Base-by-base conservation (phyloP, 495 filamentous ascomycete genomes). In the Clavariopsis aquatica region DNA sequence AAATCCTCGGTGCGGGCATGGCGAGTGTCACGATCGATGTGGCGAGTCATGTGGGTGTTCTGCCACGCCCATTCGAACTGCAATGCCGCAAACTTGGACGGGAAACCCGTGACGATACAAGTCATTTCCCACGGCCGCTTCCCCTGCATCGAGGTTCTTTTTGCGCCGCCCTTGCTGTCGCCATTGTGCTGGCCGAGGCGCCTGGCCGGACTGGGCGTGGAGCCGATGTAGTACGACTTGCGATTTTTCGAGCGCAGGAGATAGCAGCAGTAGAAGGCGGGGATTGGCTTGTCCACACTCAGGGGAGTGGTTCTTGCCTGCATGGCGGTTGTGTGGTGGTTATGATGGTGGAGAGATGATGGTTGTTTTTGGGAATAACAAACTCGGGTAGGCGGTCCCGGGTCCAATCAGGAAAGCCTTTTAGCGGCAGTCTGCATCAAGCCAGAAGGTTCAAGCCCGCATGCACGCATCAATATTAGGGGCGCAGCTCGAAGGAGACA, bases 11-110 rank as follows among this genome's bases (percentile, higher is more conserved):
- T 24, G 17, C 56, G 29, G 2, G 64, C 58, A 15, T 62, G 57
- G 4, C 64, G 23, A 19, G 61, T 27, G n/a, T 65, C 56, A 1
- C 55, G 82, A 34, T 85, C 79, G 62, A 96, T 87, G 71, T 93
- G 91, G 22, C 85, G 78, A 5, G 93, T 89, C 24, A 84, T 70
- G 68, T 92, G 86, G 0, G 90, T 82, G 72, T 97, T 89, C 65
- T 89, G 91, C 82, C 93, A 91, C 34, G 93, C 93, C 93, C 93
- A 98, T 82, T 98, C 94, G 69, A 98, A 98, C 71, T 98, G 94
- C 63, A 98, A 76, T 2, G 95, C 94, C 1, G 90, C 91, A 20
- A 91, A 84, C 66, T 87, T 85, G 57, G 87, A 92, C 15, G 89
- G 90, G 68, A 98, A 98, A 0, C 95, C 94, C 1, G 89, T 87